Evolutionary conservation across 1,284 basidiomycete genomes (phyloP).

Genomic region (Leccinum glutinopallens): DNA sequence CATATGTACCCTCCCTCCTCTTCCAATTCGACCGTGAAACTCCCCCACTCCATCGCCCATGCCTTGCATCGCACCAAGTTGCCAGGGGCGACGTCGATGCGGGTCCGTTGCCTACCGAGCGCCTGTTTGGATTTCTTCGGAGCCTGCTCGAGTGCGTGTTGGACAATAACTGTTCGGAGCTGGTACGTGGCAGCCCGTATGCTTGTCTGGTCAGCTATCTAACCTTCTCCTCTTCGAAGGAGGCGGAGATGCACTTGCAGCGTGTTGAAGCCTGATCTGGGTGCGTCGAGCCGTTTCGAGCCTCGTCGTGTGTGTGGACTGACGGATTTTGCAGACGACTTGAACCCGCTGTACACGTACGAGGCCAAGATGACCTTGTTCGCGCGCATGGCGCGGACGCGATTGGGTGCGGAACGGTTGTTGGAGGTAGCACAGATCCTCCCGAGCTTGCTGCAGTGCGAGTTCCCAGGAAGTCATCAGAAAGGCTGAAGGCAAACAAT

Average conservation of each 20-base stretch:
- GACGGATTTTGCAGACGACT: conserved; percentile 60
- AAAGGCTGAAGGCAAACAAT: too few species aligned
- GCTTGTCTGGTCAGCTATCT: too few species aligned
- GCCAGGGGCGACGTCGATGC: too few species aligned
- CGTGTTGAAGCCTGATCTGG: background rate
- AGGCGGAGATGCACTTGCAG: background rate
- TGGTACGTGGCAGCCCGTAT: too few species aligned
- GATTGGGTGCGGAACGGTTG: conserved; percentile 11
- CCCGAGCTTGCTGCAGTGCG: conserved; percentile 78
- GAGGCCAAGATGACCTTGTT: conserved; percentile 93
- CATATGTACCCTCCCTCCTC: too few species aligned
- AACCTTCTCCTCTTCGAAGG: background rate
- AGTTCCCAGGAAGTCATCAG: conserved; percentile 47
- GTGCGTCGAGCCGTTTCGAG: background rate
- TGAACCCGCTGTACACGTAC: conserved; percentile 94
- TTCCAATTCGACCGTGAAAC: too few species aligned
- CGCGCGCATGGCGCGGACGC: conserved; percentile 69
- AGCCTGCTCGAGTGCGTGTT: too few species aligned
- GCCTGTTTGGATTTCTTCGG: too few species aligned
- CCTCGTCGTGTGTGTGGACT: background rate
- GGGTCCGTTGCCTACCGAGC: too few species aligned
- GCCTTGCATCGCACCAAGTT: too few species aligned
- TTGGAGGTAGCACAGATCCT: conserved; percentile 80
- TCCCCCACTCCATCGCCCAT: too few species aligned
- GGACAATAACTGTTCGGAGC: too few species aligned